Evolutionary conservation across 306 rosid genomes (phyloP).

Genomic region (Spatholobus suberectus): DNA sequence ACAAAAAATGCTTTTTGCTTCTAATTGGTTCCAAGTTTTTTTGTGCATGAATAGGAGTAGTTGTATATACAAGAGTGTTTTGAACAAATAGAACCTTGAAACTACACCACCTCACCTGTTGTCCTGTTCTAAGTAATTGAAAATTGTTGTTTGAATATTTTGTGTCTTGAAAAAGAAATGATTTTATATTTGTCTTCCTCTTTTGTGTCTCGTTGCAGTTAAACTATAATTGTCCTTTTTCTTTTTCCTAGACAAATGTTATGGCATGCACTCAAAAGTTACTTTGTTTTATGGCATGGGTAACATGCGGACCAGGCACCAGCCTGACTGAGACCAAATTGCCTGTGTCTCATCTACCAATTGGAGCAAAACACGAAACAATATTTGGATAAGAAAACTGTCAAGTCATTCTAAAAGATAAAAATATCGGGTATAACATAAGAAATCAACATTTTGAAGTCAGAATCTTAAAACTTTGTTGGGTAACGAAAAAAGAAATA

Average conservation of each 20-base stretch:
- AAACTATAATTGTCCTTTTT: conserved; percentile 8
- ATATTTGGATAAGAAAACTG: conserved; percentile 2
- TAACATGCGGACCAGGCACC: conserved; percentile 10
- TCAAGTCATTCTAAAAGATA: conserved; percentile 13
- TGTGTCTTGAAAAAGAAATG: neutral
- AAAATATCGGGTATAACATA: neutral
- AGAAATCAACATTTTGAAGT: neutral
- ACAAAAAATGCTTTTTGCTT: neutral
- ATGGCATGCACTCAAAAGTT: conserved; percentile 31
- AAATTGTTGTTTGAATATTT: neutral
- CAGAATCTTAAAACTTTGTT: conserved; percentile 18
- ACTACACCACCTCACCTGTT: neutral
- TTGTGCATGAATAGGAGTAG: neutral
- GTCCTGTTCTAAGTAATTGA: neutral
- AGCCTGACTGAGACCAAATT: neutral
- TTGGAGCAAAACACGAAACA: conserved; percentile 13
- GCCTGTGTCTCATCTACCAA: conserved; percentile 37
- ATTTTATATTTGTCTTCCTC: neutral
- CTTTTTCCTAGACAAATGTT: conserved; percentile 30
- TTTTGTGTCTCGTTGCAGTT: neutral
- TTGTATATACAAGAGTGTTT: neutral
- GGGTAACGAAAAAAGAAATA: no score
- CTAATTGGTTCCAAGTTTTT: neutral
- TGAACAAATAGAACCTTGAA: neutral
- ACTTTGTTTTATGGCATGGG: conserved; percentile 22